Evolutionary conservation across 2,329 filamentous ascomycete genomes (phyloP), one percentile per base, ranked within the genome.

Genomic region (Cordyceps sp.): DNA sequence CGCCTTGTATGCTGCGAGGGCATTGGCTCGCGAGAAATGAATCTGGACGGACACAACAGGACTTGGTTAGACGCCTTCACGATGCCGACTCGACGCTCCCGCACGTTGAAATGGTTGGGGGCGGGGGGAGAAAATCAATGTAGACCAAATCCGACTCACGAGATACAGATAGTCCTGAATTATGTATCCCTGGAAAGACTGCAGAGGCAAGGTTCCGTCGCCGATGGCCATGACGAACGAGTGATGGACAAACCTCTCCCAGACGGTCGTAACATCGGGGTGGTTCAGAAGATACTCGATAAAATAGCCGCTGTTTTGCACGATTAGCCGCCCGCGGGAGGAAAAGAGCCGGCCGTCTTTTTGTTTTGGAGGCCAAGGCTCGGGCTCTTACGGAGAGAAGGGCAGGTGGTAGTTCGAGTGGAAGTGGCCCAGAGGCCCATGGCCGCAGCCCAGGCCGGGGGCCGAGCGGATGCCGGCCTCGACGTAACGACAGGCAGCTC

Each of bases 151-250:
- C 23, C 10, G 24, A 47, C 64, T 26, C 45, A 90, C 80, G 27
- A 94, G 59, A 47, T 90, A 96, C 5, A 93, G 63, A 46, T 94
- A 94, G 46, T 96, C 88, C 45, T 96, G 88, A 9, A 90, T 67
- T 34, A 96, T 71, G 49, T 94, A 96, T 25, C 78, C 69, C 52
- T 85, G 90, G 62, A 93, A 96, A 0, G 74, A 77, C 27, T 79
- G 70, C 1, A 78, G 43, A 0, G 81, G 78, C 15, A 96, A 59
- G 7, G 69, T 78, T 0, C 84, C 85, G 36, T 78, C 64, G 1
- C 79, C 85, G 47, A 96, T 62, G 12, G 68, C 70, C 45, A 75
- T 62, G 26, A 93, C 81, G 46, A 96, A 96, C 0, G 77, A 71
- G 48, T 96, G 88, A 41, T 85, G 64, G 3, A 81, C 76, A 47